phyloP scores from a whole-genome alignment of 495 filamentous ascomycete genomes.

The Tuber brumale region DNA sequence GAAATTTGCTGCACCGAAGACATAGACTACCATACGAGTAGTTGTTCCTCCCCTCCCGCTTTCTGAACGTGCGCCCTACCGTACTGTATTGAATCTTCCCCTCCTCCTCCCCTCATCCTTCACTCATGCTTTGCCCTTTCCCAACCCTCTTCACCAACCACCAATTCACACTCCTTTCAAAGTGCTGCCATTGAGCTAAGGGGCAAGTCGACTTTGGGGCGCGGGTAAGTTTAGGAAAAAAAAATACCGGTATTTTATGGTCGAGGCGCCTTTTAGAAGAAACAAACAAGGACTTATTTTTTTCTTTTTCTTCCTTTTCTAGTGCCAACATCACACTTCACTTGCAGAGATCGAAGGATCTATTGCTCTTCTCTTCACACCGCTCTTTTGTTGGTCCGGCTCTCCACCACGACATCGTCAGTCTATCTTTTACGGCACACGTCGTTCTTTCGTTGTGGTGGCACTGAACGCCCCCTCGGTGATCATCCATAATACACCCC shows the following conservation, averaged over 20 bases:
- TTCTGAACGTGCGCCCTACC: no score
- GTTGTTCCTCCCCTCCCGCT: no score
- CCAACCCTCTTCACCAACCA: not conserved
- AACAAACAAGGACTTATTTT: not conserved
- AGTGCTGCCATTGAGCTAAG: not conserved
- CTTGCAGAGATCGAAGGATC: not conserved
- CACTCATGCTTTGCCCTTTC: not conserved
- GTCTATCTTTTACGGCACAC: not conserved
- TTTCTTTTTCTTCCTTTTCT: not conserved
- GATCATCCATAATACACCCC: not conserved
- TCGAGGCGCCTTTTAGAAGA: not conserved
- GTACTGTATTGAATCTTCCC: no score
- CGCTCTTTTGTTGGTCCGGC: not conserved
- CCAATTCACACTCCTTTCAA: not conserved
- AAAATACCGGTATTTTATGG: not conserved
- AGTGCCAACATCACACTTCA: not conserved
- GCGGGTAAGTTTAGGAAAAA: not conserved
- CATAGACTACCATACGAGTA: no score
- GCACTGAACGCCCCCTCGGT: not conserved
- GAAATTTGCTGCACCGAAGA: no score
- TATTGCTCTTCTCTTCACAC: not conserved
- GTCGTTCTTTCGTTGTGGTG: not conserved
- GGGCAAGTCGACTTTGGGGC: no score
- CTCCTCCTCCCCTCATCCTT: not conserved
- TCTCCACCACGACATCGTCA: not conserved